phyloP scores from a whole-genome alignment of 75 land plant species.

The Pinus albicaulis region DNA sequence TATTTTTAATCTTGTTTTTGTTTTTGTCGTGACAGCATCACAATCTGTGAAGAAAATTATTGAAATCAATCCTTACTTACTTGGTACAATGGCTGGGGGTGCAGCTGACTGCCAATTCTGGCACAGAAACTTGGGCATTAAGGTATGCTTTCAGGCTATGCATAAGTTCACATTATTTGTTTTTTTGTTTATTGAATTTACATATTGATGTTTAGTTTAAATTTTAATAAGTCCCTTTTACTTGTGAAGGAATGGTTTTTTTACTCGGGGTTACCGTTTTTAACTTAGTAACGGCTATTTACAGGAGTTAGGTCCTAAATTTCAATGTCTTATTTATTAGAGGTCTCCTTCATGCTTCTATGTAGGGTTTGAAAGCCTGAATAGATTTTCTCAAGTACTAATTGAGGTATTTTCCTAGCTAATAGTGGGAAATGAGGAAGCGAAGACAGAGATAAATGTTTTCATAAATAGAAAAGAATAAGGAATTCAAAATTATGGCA shows the following conservation, averaged over 20 bases:
- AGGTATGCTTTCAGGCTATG: conserved; percentile 44
- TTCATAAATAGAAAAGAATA: background rate
- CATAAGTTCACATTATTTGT: background rate
- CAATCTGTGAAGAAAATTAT: conserved; percentile 93
- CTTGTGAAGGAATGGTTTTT: no score
- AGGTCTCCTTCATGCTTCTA: no score
- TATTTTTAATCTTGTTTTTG: background rate
- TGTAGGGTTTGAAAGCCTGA: no score
- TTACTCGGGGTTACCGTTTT: no score
- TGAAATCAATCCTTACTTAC: conserved; percentile 93
- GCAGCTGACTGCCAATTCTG: conserved; percentile 99
- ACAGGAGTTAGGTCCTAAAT: no score
- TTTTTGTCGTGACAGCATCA: conserved; percentile 51
- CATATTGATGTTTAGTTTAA: background rate
- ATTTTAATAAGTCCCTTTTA: no score
- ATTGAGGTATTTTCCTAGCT: background rate
- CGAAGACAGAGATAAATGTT: background rate
- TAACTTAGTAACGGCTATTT: no score
- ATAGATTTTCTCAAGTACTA: no score
- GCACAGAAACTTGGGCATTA: conserved; percentile 95
- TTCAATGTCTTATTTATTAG: no score
- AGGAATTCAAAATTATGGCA: background rate
- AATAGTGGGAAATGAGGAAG: background rate
- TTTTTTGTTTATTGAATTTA: background rate
- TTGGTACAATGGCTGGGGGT: conserved; percentile 99